Evolutionary conservation across 768 basidiomycete species (phyloP).

Genomic region (Mycena pura): DNA sequence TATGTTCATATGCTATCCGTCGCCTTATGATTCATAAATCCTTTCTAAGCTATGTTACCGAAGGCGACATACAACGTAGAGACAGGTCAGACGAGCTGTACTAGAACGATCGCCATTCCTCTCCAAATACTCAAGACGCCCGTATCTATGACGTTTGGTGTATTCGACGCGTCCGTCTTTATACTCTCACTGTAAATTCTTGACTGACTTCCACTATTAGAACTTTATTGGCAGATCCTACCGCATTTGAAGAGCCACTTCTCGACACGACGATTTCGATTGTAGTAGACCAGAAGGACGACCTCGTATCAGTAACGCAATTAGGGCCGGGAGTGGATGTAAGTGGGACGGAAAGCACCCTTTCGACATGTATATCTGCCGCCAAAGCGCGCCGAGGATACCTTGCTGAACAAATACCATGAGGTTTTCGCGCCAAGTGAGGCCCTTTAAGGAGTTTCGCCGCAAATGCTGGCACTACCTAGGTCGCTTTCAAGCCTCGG

Average conservation of each 20-base stretch:
- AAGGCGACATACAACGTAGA: conserved; percentile 76
- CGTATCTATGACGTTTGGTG: conserved; percentile 70
- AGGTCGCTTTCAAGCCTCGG: too few species aligned
- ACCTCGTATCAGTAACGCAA: conserved; percentile 60
- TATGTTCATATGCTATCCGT: conserved; percentile 44
- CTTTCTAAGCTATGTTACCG: conserved; percentile 67
- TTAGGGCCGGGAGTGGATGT: conserved; percentile 50
- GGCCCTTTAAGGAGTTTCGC: background rate
- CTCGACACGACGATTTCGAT: conserved; percentile 76
- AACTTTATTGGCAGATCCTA: conserved; percentile 81
- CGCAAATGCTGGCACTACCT: background rate
- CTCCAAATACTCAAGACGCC: conserved; percentile 57
- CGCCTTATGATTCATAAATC: background rate
- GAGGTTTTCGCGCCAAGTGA: background rate
- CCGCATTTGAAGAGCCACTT: conserved; percentile 89
- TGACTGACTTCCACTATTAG: conserved; percentile 40
- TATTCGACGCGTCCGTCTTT: conserved; percentile 76
- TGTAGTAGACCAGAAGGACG: conserved; percentile 56
- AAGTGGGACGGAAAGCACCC: conserved; percentile 37
- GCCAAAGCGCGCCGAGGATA: conserved; percentile 33
- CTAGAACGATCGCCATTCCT: conserved; percentile 52
- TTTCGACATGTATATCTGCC: conserved; percentile 46
- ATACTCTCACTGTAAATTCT: background rate
- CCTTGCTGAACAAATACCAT: conserved; percentile 17
- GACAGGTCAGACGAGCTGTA: conserved; percentile 66